Base-by-base conservation (phyloP, 2,329 filamentous ascomycete species). In the Fusarium chaquense region DNA sequence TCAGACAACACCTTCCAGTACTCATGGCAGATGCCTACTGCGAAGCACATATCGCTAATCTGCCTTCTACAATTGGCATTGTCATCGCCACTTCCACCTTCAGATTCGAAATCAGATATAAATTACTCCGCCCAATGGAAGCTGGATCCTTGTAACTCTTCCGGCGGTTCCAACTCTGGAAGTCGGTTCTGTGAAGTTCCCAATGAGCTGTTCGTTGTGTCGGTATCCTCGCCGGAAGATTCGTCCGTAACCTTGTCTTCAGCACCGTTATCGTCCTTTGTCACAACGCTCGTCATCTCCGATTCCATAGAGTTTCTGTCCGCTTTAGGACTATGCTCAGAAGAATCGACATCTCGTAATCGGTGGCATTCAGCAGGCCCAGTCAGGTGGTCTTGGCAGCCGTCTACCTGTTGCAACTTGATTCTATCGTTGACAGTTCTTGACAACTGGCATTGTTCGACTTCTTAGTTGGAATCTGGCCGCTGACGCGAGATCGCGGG, bases 371-470 rank as follows among this genome's bases (percentile, higher is more conserved):
- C 32, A 22, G 57, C n/a, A 10, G 20, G 28, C 13, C 3, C 24
- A 18, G 26, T 13, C 35, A n/a, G 12, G 10, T 18, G 15, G 32
- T n/a, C 53, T n/a, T 28, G 40, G 38, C 35, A n/a, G 35, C 43
- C 41, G 36, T 58, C 22, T 10, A 45, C n/a, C 30, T 50, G 32
- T 32, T 57, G 46, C 11, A 62, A 20, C 49, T 53, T 20, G 16
- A 20, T 33, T 33, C 10, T 36, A 40, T 55, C n/a, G 28, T 22
- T 15, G 6, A 22, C 26, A n/a, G n/a, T 24, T 36, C 38, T 41
- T 11, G 12, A 18, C 20, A n/a, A 22, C 18, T 30, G 24, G 24
- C 44, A 18, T 15, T 58, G 30, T 40, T 32, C 26, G 6, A 20
- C 6, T 16, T 24, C n/a, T 10, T 41, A 32, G 12, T 20, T 26